These are phyloP conservation scores for Daedaleopsis nitida DNA, from an alignment of 768 basidiomycete genomes.

Conservation along the genomic window DNA sequence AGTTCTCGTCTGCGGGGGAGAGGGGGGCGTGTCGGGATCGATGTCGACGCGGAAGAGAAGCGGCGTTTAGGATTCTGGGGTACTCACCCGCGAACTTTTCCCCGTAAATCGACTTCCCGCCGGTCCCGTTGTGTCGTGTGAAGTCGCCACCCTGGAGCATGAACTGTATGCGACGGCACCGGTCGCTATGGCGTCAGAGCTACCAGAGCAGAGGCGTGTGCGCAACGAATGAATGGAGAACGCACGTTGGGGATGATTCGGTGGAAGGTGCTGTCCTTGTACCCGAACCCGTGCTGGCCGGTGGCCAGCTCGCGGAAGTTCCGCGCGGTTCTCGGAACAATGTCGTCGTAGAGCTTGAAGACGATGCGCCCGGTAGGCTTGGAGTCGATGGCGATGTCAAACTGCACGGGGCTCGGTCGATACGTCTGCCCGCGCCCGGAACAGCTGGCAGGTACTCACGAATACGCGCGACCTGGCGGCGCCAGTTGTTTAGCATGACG, in stretches of 20 bases:
- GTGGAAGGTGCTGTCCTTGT: slow-evolving; percentile 50
- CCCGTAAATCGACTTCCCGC: slow-evolving; percentile 87
- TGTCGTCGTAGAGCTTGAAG: slow-evolving; percentile 60
- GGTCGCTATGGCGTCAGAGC: background rate
- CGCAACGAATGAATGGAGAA: slow-evolving; percentile 5
- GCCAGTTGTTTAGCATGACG: background rate
- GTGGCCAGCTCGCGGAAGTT: slow-evolving; percentile 63
- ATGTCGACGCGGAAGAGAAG: background rate
- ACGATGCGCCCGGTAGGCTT: slow-evolving; percentile 40
- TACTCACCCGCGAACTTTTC: slow-evolving; percentile 69
- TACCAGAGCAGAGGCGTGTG: background rate
- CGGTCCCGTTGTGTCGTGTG: slow-evolving; percentile 72
- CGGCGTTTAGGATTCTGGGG: background rate
- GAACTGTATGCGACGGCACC: slow-evolving; percentile 44
- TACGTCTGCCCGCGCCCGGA: background rate
- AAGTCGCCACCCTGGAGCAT: slow-evolving; percentile 93
- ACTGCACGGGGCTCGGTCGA: slow-evolving; percentile 19
- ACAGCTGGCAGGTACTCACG: slow-evolving; percentile 23
- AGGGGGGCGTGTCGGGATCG: background rate
- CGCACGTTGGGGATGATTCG: slow-evolving; percentile 67
- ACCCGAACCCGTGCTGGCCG: slow-evolving; percentile 50
- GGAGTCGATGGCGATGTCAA: slow-evolving; percentile 35
- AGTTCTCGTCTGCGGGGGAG: slow-evolving; percentile 62
- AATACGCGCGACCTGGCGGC: slow-evolving; percentile 34
- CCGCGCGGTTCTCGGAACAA: slow-evolving; percentile 45